Evolutionary conservation across 306 rosid species (phyloP), one percentile per base, ranked within the genome.

Genomic region (Cajanus cajan): DNA sequence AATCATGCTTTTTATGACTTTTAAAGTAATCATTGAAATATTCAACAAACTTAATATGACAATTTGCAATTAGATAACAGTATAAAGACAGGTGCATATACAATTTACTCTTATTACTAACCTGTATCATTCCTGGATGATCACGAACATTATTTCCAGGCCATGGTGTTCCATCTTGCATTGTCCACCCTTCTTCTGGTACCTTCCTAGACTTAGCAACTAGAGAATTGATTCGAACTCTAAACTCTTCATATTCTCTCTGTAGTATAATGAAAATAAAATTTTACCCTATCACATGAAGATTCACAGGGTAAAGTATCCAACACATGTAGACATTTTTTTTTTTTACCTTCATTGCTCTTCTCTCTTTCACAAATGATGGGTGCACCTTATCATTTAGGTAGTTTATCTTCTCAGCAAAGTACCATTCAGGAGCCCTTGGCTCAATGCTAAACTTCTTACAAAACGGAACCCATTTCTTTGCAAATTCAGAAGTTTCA

Each of bases 81-180:
- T 51, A 2, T 16, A 47, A 47, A 47, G 1, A 4, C 6, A 6
- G 14, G 5, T 54, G 0, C 6, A 54, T 21, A 54, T 9, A 19
- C 1, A 24, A 24, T 58, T 25, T 6, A 61, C 43, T 25, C 14
- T 40, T 11, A 8, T 62, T 4, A 57, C 64, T 37, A 18, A 89
- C 96, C 86, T 91, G 96, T 50, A 91, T 91, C 92, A 91, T 91
- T 58, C 92, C 93, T 8, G 92, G 90, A 81, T 89, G 93, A 74
- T 91, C 90, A 22, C 70, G 63, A 54, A 79, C 86, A 76, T 78
- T 72, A 74, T 89, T 88, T 72, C 96, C 96, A 8, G 92, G 96
- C 96, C 96, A 91, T 12, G 72, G 77, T 41, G 92, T 87, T 82
- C 93, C 96, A 85, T 91, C 96, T 40, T 86, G 93, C 93, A 91